Base-by-base conservation (phyloP, 352 stramenopile species). In the Phytophthora rubi region DNA sequence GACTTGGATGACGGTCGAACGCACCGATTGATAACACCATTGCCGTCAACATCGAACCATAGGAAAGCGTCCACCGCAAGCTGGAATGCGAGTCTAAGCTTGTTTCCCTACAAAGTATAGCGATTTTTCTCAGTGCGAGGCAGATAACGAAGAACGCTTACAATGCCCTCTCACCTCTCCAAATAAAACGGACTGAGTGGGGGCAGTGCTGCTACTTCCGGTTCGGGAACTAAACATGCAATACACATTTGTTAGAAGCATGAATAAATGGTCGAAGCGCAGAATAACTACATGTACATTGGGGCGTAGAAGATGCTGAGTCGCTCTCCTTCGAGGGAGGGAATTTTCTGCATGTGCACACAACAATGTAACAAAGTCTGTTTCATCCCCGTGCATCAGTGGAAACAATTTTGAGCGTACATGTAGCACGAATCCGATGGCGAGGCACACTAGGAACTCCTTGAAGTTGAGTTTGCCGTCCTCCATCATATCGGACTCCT, bases 381-480 rank as follows among this genome's bases (percentile, higher is more conserved):
- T 53, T 18, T 8, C n/a, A 52, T 42, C 2, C 33, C 6, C 23
- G 6, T 55, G 26, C 15, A 56, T 26, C 12, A 55, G 4, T 13
- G 21, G 16, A 32, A 23, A 4, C 23, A 6, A 6, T 7, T 47
- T 47, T 16, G 8, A 30, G 10, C 81, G 53, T 77, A 95, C 88
- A 30, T 96, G 88, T 21, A 96, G 80, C 16, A 97, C 84, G 59
- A 95, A 97, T 32, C 81, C 86, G 30, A 97, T 93, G 0, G 86
- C 89, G 47, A 97, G 83, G 39, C 88, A 96, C 6, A 94, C 84
- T 53, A 97, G 83, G 45, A 96, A 96, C 70, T 96, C 90, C 57
- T 95, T 96, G 68, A 97, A 97, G 26, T 70, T 92, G 15, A 97
- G 81, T 39, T 76, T 77, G 52, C 88, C 88, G 60, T 90, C 86